Evolutionary conservation across 2,329 filamentous ascomycete species (phyloP).

Genomic region (Septoria linicola): DNA sequence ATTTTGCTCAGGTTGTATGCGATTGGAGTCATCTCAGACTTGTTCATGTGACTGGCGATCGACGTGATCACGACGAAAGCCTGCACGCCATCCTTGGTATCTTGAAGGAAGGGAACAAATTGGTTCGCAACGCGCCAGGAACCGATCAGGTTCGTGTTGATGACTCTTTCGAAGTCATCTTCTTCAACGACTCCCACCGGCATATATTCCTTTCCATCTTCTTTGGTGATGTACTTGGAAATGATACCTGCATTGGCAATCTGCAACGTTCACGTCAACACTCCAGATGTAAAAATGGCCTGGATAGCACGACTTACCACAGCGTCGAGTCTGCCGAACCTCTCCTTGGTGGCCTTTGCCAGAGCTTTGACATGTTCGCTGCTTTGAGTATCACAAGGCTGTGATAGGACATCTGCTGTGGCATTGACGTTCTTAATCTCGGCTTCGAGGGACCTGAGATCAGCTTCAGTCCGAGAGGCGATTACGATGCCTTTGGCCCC

Average conservation of each 20-base stretch:
- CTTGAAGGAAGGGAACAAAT: conserved; percentile 12
- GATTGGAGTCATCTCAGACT: conserved; percentile 14
- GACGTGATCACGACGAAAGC: conserved; percentile 19
- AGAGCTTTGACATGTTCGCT: conserved; percentile 12
- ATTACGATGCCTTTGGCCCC: conserved; percentile 23
- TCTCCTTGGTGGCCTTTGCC: conserved; percentile 11
- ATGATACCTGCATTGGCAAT: conserved; percentile 24
- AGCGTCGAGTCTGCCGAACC: conserved; percentile 16
- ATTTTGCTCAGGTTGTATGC: conserved; percentile 22
- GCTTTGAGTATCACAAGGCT: conserved; percentile 16
- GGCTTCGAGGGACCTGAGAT: conserved; percentile 15
- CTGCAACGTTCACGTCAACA: background rate
- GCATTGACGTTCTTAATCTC: conserved; percentile 13
- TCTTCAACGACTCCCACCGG: conserved; percentile 19
- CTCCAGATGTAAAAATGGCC: background rate
- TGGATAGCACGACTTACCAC: background rate
- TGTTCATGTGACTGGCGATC: conserved; percentile 20
- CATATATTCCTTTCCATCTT: conserved; percentile 13
- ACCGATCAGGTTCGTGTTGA: conserved; percentile 18
- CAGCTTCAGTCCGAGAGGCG: conserved; percentile 18
- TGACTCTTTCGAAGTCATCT: conserved; percentile 14
- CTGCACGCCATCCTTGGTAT: conserved; percentile 9
- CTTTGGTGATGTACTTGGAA: conserved; percentile 20
- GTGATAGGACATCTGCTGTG: background rate
- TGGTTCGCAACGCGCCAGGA: conserved; percentile 13